These are phyloP conservation scores for Rosa rugosa DNA, from an alignment of 306 rosid species.

Conservation along the genomic window DNA sequence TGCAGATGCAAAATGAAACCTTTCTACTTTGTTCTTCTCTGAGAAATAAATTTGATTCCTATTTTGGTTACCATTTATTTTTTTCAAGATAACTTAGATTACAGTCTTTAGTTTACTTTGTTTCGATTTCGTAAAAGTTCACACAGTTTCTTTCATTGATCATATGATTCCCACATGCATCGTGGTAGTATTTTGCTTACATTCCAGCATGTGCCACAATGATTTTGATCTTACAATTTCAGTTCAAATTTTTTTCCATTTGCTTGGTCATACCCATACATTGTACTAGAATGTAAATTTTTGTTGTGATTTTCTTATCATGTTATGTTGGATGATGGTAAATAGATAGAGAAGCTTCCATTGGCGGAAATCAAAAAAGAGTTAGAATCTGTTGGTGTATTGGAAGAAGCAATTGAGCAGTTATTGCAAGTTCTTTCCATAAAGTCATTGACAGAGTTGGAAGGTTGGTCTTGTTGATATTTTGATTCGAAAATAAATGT, in stretches of 20 bases:
- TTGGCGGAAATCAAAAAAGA: slow-evolving; percentile 75
- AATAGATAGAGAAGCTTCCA: slow-evolving; percentile 86
- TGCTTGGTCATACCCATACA: not conserved
- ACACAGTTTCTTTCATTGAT: not conserved
- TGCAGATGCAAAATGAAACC: not conserved
- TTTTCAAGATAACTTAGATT: not conserved
- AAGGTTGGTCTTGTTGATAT: slow-evolving; percentile 50
- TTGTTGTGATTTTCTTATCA: not conserved
- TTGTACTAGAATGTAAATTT: not conserved
- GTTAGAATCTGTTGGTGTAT: slow-evolving; percentile 63
- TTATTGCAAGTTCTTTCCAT: slow-evolving; percentile 86
- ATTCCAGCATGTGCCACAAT: not conserved
- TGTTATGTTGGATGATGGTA: not conserved
- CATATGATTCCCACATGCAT: slow-evolving; percentile 4
- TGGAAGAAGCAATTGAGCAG: slow-evolving; percentile 71
- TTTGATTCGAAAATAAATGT: not conserved
- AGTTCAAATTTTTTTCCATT: not conserved
- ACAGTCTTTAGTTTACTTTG: not conserved
- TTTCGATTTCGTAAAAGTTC: not conserved
- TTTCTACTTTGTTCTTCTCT: not conserved
- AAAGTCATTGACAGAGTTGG: slow-evolving; percentile 81
- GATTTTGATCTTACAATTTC: not conserved
- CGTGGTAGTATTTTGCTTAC: not conserved
- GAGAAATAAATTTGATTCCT: not conserved
- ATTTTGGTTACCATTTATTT: not conserved